Base-by-base conservation (phyloP, 2,329 filamentous ascomycete genomes). In the Xylariaceae sp. region DNA sequence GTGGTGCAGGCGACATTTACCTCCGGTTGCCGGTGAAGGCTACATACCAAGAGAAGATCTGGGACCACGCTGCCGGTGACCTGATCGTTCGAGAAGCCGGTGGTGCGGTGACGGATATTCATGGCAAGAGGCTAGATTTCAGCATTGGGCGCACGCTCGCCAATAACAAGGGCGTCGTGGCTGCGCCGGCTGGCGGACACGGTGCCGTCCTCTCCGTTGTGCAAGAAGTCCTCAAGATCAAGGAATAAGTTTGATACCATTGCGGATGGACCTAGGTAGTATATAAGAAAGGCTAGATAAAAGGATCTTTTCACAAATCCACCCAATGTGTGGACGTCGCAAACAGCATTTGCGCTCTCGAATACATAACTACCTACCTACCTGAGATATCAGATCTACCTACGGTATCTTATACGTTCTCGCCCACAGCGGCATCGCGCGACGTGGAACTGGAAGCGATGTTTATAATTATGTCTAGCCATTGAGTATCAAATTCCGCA, bases 1-100 rank as follows among this genome's bases (percentile, higher is more conserved):
- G 93, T 49, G 93, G 93, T 34, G 89, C 90, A 4, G 93, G 90
- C 37, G 93, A 98, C 61, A 83, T 98, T 51, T 98, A 98, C 68
- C 77, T 98, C 43, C 80, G 94, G 40, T 71, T 98, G 44, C 93
- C 93, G 3, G 85, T 88, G 45, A 86, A 80, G 62, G 85, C 84
- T 54, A 83, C 85, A 40, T 98, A 98, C 69, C 82, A 95, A 64
- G 93, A 98, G 76, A 98, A 98, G 79, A 98, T 98, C 54, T 98
- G 93, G 93, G 93, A 98, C 62, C 93, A 98, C 64, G 93, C 93
- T 15, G 93, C 91, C 11, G 93, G 93, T 31, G 90, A 95, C 57
- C 69, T 98, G 44, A 90, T 98, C 52, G 93, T 97, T 31, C 78
- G 90, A 43, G 94, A 98, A 68, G 89, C 93, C 3, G 93, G 93